phyloP scores from a whole-genome alignment of 148 eudicot species.

The Fagopyrum esculentum region DNA sequence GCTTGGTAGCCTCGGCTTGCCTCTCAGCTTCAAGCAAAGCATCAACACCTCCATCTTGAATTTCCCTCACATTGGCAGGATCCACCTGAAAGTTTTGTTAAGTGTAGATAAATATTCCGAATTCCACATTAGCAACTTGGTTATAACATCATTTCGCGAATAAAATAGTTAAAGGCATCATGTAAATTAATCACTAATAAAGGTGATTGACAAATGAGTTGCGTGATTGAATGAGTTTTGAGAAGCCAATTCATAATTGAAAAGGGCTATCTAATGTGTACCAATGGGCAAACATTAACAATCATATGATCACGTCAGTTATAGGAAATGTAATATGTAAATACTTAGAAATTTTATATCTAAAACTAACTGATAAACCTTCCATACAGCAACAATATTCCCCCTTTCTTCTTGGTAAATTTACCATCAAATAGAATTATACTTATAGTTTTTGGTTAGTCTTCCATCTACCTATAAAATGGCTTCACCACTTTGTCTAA shows the following conservation, averaged over 20 bases:
- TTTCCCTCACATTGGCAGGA: slow-evolving; percentile 70
- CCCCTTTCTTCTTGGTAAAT: too few species aligned
- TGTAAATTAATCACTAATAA: not conserved
- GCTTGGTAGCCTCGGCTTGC: slow-evolving; percentile 90
- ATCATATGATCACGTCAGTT: too few species aligned
- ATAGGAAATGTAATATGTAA: too few species aligned
- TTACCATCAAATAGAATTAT: too few species aligned
- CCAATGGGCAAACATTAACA: too few species aligned
- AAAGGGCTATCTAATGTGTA: not conserved
- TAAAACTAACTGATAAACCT: too few species aligned
- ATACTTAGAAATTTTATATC: too few species aligned
- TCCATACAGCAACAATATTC: too few species aligned
- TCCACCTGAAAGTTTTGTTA: slow-evolving; percentile 47
- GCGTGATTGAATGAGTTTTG: not conserved
- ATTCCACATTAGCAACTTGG: not conserved
- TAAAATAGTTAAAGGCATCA: not conserved
- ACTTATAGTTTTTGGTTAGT: too few species aligned
- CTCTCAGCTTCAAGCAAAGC: slow-evolving; percentile 75
- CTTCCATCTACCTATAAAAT: too few species aligned
- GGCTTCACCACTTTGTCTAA: too few species aligned
- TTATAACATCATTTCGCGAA: not conserved
- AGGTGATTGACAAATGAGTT: not conserved
- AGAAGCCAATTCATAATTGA: not conserved
- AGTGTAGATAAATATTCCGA: not conserved
- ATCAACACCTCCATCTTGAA: slow-evolving; percentile 53